A percentile compares a stretch with the other conserved stretches of the same genome.
Conservation (phyloP, 768 basidiomycete genomes). For the Calocybe gangraenosa region DNA sequence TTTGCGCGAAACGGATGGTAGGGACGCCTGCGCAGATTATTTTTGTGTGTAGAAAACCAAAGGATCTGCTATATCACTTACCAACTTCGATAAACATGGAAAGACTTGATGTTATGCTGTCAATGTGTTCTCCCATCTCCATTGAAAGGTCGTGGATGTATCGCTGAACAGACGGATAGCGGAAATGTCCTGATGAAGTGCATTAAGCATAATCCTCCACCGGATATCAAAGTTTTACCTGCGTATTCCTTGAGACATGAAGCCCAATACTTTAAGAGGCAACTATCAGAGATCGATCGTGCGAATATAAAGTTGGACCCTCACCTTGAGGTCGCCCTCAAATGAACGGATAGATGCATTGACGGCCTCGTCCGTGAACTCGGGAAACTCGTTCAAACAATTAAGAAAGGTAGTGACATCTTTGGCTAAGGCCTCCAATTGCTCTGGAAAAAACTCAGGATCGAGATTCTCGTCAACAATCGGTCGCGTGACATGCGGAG, state of each 20-base stretch:
- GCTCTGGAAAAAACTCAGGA: conserved; percentile 61
- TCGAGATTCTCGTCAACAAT: conserved; percentile 54
- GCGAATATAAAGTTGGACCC: conserved; percentile 8
- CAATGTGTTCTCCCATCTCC: conserved; percentile 75
- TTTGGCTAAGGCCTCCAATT: conserved; percentile 57
- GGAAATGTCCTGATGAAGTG: conserved; percentile 54
- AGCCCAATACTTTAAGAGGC: conserved; percentile 59
- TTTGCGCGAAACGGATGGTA: conserved; percentile 72
- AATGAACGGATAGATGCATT: conserved; percentile 66
- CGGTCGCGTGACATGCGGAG: conserved; percentile 49
- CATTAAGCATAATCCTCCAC: not conserved
- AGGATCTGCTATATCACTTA: conserved; percentile 22
- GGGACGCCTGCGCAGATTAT: conserved; percentile 53
- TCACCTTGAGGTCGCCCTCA: conserved; percentile 64
- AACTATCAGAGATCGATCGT: conserved; percentile 3
- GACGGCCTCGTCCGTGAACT: conserved; percentile 69
- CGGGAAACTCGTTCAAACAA: conserved; percentile 75
- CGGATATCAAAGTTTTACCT: conserved; percentile 30
- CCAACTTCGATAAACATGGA: conserved; percentile 76
- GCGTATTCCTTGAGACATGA: conserved; percentile 64
- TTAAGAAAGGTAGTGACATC: conserved; percentile 66
- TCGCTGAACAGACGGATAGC: conserved; percentile 65
- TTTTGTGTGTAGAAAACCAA: conserved; percentile 1
- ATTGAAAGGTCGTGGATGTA: conserved; percentile 70
- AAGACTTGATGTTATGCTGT: conserved; percentile 63